Conservation (phyloP, 2,329 filamentous ascomycete species). For the Diplodia sapinea region DNA sequence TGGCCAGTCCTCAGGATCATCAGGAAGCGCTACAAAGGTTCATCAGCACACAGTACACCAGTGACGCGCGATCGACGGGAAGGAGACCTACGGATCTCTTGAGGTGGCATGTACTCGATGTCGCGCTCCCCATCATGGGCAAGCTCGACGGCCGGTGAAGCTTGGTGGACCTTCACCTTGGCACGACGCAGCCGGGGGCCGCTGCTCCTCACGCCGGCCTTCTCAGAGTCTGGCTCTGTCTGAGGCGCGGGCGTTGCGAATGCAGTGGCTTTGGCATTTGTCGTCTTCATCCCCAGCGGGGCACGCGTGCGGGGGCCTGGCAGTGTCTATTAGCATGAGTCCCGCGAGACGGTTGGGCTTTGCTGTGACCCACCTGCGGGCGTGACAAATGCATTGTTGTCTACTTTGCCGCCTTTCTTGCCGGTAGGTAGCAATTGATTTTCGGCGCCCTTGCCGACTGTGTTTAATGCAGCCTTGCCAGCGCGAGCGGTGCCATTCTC, state of each 20-base stretch:
- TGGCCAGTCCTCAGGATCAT: conserved; percentile 73
- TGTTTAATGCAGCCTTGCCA: conserved; percentile 65
- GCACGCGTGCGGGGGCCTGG: conserved; percentile 73
- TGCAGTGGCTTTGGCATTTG: conserved; percentile 81
- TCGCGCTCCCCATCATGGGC: conserved; percentile 70
- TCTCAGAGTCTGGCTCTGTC: conserved; percentile 54
- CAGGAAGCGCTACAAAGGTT: conserved; percentile 58
- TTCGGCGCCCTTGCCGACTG: conserved; percentile 62
- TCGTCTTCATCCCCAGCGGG: conserved; percentile 91
- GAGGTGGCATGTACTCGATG: conserved; percentile 88
- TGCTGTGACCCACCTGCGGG: conserved; percentile 67
- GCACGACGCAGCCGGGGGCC: conserved; percentile 62
- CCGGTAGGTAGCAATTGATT: conserved; percentile 57
- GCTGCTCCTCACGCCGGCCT: conserved; percentile 65
- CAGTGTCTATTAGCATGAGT: background rate
- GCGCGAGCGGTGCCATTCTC: conserved; percentile 76
- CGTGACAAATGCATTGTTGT: conserved; percentile 74
- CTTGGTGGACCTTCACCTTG: conserved; percentile 68
- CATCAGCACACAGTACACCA: background rate
- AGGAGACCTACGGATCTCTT: conserved; percentile 49
- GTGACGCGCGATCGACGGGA: background rate
- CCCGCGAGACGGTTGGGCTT: background rate
- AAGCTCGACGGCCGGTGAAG: conserved; percentile 55
- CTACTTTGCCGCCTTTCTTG: conserved; percentile 59
- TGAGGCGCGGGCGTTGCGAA: conserved; percentile 71